phyloP scores from a whole-genome alignment of 2,329 filamentous ascomycete species.

The Thielaviopsis cerberus region DNA sequence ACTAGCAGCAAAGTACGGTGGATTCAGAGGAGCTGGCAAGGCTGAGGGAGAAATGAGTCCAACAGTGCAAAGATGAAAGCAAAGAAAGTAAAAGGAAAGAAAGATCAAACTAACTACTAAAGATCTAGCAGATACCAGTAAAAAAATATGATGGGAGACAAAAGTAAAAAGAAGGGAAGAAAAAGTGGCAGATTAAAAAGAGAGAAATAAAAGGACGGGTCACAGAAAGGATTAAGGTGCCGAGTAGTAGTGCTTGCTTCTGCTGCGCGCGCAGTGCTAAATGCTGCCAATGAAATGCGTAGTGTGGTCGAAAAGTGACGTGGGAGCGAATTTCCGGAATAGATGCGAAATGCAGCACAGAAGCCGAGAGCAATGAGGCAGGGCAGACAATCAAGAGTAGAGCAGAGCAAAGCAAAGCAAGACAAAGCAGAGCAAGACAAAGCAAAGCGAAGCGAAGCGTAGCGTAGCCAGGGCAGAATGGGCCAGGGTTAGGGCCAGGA shows the following conservation, averaged over 20 bases:
- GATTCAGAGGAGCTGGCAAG: neutral
- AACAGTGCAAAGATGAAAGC: neutral
- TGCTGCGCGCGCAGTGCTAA: neutral
- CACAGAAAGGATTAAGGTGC: neutral
- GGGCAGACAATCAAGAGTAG: no score
- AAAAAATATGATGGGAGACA: neutral
- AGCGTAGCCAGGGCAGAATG: neutral
- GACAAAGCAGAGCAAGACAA: neutral
- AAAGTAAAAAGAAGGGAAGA: neutral
- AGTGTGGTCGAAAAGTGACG: neutral
- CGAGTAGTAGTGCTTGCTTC: neutral
- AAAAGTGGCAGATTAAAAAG: slow-evolving; percentile 4
- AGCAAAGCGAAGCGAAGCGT: neutral
- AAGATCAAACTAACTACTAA: neutral
- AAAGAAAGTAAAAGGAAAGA: neutral
- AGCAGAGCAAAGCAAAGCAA: neutral
- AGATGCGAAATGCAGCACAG: slow-evolving; percentile 1
- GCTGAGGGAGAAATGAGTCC: neutral
- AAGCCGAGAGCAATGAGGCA: neutral
- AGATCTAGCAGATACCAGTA: neutral
- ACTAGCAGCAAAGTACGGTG: neutral
- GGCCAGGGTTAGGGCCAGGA: neutral
- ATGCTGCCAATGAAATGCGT: no score
- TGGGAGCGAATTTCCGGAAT: neutral
- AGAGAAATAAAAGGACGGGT: neutral